Conservation (phyloP, 257 asterid species). For the Scutellaria barbata region DNA sequence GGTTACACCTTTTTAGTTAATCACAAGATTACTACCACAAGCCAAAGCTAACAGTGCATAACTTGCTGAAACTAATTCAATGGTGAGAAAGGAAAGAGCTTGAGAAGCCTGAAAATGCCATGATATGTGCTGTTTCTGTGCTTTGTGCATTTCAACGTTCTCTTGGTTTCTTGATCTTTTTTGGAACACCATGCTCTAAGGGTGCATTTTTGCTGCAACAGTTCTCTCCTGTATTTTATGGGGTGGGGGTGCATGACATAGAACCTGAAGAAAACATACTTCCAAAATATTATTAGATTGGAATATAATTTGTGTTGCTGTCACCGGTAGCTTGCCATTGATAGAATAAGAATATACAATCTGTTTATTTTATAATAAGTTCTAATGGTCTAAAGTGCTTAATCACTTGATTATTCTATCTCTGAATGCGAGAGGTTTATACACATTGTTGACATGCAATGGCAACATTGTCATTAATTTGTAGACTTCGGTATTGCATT, state of each 20-base stretch:
- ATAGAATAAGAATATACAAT: neutral
- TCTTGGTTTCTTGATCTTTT: slow-evolving; percentile 19
- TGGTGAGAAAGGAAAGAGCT: slow-evolving; percentile 7
- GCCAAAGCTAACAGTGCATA: slow-evolving; percentile 9
- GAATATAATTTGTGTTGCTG: neutral
- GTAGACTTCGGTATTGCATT: slow-evolving; percentile 15
- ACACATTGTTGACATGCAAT: slow-evolving; percentile 6
- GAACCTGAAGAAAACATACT: neutral
- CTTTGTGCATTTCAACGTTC: slow-evolving; percentile 5
- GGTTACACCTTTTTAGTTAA: neutral
- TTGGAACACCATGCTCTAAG: neutral
- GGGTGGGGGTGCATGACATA: neutral
- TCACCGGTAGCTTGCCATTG: slow-evolving; percentile 21
- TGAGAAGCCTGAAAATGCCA: neutral
- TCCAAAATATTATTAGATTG: neutral
- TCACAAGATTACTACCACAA: neutral
- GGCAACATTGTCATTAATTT: slow-evolving; percentile 16
- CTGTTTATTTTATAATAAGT: no score
- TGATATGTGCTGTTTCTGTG: slow-evolving; percentile 13
- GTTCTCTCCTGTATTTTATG: neutral
- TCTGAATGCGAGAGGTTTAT: neutral
- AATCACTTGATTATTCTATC: slow-evolving; percentile 4
- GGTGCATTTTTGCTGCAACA: neutral
- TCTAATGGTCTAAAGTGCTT: slow-evolving; percentile 5
- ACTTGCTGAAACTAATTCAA: neutral